Evolutionary conservation across 352 stramenopile genomes (phyloP), one percentile per base, ranked within the genome.

Genomic region (Phytophthora cajani): DNA sequence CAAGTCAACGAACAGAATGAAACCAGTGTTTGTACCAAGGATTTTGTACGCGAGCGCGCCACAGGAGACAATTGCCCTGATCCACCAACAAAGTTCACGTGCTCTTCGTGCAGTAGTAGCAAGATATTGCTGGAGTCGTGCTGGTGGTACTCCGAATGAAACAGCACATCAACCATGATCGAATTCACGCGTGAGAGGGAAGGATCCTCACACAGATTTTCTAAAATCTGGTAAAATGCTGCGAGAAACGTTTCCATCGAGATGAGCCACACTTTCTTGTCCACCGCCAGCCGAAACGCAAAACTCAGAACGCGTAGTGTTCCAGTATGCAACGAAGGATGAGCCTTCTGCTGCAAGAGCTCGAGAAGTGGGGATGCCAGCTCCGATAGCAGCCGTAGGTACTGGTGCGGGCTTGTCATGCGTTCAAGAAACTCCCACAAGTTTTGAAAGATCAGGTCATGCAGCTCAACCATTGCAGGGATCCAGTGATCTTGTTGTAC

Each of bases 191-290:
- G 23, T 32, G 62, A 67, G n/a, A 33, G 17, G 10, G 36, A 40
- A 44, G 55, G 12, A n/a, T 67, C 55, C 5, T 58, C 49, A 27
- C 62, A 74, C 0, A 71, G 7, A 47, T 40, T 58, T 30, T 63
- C 67, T 36, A 74, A 38, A 53, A 74, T 23, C 33, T 58, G 56
- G 11, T 71, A 74, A 63, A 59, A 71, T 38, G 56, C 25, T 40
- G 55, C 47, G 6, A 74, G 40, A 49, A 74, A 74, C 10, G 16
- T 52, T 56, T 67, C 67, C 40, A 71, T 62, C 49, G 54, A 66
- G 40, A 74, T 71, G 19, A 30, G 32, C 62, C 67, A 74, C 3
- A 71, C 62, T 50, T 74, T 74, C 11, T 70, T 70, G 42, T 71
- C 67, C 12, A 74, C 60, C 30, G 67, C 62, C 17, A 74, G 50